Evolutionary conservation across 495 filamentous ascomycete species (phyloP), one percentile per base, ranked within the genome.

Genomic region (Penicillium manginii): DNA sequence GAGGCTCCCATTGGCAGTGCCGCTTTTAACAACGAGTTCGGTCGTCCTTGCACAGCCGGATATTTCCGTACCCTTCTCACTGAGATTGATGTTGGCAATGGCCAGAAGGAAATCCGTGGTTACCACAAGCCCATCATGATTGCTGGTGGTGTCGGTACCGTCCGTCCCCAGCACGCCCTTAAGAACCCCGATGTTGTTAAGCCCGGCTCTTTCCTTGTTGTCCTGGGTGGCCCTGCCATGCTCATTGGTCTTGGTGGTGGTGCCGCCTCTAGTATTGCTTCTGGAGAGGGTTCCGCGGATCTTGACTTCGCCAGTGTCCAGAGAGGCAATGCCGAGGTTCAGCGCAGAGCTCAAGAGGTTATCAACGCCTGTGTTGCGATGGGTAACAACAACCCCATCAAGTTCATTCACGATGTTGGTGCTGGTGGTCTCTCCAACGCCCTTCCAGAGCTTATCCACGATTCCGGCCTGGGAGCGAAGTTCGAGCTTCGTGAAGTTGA

Each of bases 91-190:
- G 73, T 83, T 17, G 80, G 77, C n/a, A 83, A 83, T 53, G 84
- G 83, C 32, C 77, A 80, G 46, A 78, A 81, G 3, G 93, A 98
- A 49, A 76, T 90, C 49, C 81, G 96, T 63, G 94, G 94, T 15
- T 98, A 96, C 65, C 93, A 97, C 78, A 98, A 98, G 76, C 94
- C 94, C 7, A 97, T 98, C 72, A 97, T 98, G 92, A 88, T 98
- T 78, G 94, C 96, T 55, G 96, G 94, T 59, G 94, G 96, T 68
- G 83, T 97, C 45, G 96, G 94, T 35, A 96, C 90, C n/a, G 93
- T 98, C n/a, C 75, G 96, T 55, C 93, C 94, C 1, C 87, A 93
- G 64, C 89, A 97, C 71, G 92, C 94, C 4, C 81, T 96, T 48
- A 98, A 98, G 73, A 79, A 88, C 57, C 83, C 85, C 2, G 79